Percentiles rank a stretch among this genome's conserved stretches.
Conservation (phyloP, 129 eudicot genomes). For the Flaveria sonorensis region DNA sequence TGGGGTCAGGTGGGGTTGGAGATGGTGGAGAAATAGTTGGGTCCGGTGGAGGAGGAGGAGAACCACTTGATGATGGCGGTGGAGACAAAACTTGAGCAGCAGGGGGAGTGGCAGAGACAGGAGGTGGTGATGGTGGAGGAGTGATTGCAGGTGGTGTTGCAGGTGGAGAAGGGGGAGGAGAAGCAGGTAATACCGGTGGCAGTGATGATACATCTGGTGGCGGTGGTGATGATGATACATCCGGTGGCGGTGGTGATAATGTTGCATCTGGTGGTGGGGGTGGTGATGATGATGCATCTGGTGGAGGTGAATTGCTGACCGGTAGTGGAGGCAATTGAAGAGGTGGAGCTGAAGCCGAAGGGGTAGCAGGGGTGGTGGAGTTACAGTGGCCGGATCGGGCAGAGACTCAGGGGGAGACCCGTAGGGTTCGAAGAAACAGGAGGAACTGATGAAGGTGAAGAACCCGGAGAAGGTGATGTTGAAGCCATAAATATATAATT, state of each 20-base stretch:
- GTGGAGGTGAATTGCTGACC: constrained; percentile 44
- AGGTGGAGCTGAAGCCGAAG: constrained; percentile 42
- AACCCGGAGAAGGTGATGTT: constrained; percentile 55
- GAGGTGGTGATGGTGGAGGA: constrained; percentile 44
- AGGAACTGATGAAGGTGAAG: constrained; percentile 47
- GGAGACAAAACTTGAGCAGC: constrained; percentile 45
- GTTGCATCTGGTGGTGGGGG: constrained; percentile 26
- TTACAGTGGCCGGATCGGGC: constrained; percentile 36
- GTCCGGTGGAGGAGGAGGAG: constrained; percentile 48
- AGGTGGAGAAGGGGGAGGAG: constrained; percentile 50
- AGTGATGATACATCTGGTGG: constrained; percentile 19
- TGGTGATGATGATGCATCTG: constrained; percentile 32
- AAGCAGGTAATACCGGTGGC: constrained; percentile 31
- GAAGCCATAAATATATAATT: constrained; percentile 52
- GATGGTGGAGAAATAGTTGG: constrained; percentile 43
- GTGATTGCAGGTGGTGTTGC: constrained; percentile 42
- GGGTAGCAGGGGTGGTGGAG: constrained; percentile 40
- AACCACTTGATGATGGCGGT: constrained; percentile 44
- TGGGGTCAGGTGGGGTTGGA: constrained; percentile 42
- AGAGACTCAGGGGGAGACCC: constrained; percentile 28
- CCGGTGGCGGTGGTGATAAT: constrained; percentile 18
- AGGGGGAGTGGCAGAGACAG: constrained; percentile 48
- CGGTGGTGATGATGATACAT: constrained; percentile 27
- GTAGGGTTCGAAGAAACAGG: constrained; percentile 42
- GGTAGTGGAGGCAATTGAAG: constrained; percentile 50